Evolutionary conservation across 164 flowering plant species (phyloP).

Genomic region (Houttuynia cordata): DNA sequence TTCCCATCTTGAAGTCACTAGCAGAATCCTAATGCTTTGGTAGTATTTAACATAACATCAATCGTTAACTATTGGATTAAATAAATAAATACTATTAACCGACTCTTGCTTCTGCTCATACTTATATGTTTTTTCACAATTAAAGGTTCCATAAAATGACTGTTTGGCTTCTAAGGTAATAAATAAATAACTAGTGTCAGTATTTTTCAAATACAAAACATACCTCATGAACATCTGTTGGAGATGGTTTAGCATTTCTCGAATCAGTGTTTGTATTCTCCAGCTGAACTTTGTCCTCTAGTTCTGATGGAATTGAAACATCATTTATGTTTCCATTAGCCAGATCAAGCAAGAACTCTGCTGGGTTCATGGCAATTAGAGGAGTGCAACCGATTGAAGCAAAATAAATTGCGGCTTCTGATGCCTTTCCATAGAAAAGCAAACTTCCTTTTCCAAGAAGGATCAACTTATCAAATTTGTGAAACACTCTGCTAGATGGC

Average conservation of each 20-base stretch:
- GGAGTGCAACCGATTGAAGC: conserved; percentile 89
- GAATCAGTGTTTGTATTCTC: conserved; percentile 22
- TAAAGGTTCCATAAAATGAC: too few relatives aligned
- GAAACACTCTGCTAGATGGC: conserved; percentile 95
- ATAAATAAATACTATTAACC: too few relatives aligned
- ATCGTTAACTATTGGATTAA: too few relatives aligned
- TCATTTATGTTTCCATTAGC: conserved; percentile 85
- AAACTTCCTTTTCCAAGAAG: conserved; percentile 81
- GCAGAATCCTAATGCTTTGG: too few relatives aligned
- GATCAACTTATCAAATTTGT: conserved; percentile 82
- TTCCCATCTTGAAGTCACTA: too few relatives aligned
- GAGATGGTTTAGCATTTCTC: conserved; percentile 11
- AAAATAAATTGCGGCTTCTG: conserved; percentile 73
- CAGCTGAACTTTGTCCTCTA: conserved; percentile 60
- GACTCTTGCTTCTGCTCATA: too few relatives aligned
- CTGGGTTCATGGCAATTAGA: conserved; percentile 93
- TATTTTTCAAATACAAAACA: too few relatives aligned
- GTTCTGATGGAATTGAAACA: conserved; percentile 70
- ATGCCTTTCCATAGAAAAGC: conserved; percentile 83
- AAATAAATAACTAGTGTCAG: too few relatives aligned
- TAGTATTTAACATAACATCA: too few relatives aligned
- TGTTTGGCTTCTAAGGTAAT: background rate
- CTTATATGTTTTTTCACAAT: too few relatives aligned
- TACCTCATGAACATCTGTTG: conserved; percentile 25
- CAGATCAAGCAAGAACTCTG: conserved; percentile 90